These are phyloP conservation scores for Hypomontagnella monticulosa DNA, from an alignment of 495 filamentous ascomycete genomes.

Conservation along the genomic window DNA sequence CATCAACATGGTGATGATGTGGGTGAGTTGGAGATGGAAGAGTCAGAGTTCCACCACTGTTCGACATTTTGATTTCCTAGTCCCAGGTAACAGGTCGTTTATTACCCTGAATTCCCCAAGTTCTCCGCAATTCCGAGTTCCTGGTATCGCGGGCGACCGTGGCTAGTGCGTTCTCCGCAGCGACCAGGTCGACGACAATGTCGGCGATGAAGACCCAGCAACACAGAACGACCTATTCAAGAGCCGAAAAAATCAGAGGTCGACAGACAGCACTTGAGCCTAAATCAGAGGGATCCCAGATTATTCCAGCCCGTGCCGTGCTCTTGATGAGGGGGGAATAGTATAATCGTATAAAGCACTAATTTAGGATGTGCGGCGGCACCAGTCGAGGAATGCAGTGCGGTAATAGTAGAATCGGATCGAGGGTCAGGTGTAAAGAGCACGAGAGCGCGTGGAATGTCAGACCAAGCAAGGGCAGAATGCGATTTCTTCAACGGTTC, in stretches of 20 bases:
- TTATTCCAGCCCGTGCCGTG: no score
- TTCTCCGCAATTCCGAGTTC: no score
- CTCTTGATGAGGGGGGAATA: neutral
- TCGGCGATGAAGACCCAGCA: neutral
- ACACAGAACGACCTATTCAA: neutral
- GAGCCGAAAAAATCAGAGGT: neutral
- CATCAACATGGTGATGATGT: slow-evolving; percentile 80
- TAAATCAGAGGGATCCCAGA: neutral
- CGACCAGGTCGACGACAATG: slow-evolving; percentile 4
- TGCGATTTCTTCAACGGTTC: slow-evolving; percentile 43
- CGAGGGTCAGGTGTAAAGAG: slow-evolving; percentile 27
- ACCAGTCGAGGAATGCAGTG: slow-evolving; percentile 39
- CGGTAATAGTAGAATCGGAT: slow-evolving; percentile 30
- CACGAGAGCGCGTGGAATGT: slow-evolving; percentile 40
- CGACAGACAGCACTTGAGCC: neutral
- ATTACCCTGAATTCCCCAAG: no score
- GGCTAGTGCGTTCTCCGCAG: neutral
- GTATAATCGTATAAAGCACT: neutral
- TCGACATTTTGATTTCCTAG: slow-evolving; percentile 50
- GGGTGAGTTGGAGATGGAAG: slow-evolving; percentile 76
- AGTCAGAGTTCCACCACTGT: slow-evolving; percentile 77
- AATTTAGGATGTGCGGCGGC: neutral
- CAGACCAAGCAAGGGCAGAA: slow-evolving; percentile 44
- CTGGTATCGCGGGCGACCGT: neutral
- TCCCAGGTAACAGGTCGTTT: neutral